These are phyloP conservation scores for Vachellia collinsii DNA, from an alignment of 306 rosid species.

Conservation along the genomic window DNA sequence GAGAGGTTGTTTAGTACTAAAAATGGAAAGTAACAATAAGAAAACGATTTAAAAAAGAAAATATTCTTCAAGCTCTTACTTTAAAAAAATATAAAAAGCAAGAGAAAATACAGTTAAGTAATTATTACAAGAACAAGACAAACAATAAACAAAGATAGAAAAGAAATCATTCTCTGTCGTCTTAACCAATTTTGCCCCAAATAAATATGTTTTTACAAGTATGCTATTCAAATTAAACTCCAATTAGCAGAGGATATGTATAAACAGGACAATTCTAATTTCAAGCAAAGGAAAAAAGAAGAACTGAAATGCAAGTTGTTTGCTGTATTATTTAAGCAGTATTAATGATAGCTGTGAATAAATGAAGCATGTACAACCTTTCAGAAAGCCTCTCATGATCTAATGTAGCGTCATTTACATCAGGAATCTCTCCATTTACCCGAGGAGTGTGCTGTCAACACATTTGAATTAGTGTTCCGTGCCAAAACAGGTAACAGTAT, in stretches of 20 bases:
- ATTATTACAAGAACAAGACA: neutral
- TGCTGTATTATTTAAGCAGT: conserved; percentile 13
- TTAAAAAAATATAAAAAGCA: no score
- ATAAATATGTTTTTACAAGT: conserved; percentile 26
- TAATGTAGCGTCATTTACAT: conserved; percentile 85
- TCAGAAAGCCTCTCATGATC: conserved; percentile 82
- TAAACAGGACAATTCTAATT: neutral
- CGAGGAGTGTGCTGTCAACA: conserved; percentile 94
- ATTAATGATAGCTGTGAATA: conserved; percentile 18
- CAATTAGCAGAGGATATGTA: conserved; percentile 11
- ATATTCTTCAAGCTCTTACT: neutral
- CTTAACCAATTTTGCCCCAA: neutral
- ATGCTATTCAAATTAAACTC: conserved; percentile 8
- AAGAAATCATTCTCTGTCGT: no score
- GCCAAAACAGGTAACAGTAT: conserved; percentile 29
- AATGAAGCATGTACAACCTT: conserved; percentile 58
- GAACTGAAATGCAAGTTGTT: neutral
- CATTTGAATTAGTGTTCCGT: conserved; percentile 43
- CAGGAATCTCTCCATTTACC: conserved; percentile 94
- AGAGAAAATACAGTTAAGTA: neutral
- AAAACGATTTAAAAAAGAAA: neutral
- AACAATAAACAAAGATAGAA: neutral
- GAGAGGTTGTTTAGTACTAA: neutral
- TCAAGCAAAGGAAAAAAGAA: conserved; percentile 11
- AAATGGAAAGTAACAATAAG: neutral